Evolutionary conservation across 1,139 yeast species (phyloP).

Genomic region (Yamadazyma friedrichii): DNA sequence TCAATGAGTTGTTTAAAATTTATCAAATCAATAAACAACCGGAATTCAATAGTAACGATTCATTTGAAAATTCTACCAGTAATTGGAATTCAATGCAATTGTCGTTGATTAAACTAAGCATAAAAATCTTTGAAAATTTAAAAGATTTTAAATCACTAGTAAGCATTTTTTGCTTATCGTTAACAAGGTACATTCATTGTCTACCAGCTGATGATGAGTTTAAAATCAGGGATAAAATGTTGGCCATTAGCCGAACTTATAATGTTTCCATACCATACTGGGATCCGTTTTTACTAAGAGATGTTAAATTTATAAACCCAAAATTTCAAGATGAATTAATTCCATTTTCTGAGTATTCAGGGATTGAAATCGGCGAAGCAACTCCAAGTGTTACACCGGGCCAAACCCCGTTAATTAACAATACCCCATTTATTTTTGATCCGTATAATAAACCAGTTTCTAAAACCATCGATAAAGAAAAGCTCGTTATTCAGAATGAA

Average conservation of each 20-base stretch:
- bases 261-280: conserved; percentile 47
- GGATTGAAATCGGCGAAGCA: conserved; percentile 4
- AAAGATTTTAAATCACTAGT: conserved; percentile 48
- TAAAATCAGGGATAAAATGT: conserved; percentile 27
- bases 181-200: conserved; percentile 56
- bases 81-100: conserved; percentile 61
- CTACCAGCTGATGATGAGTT: conserved; percentile 39
- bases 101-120: conserved; percentile 54
- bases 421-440: conserved; percentile 28
- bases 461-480: conserved; percentile 22
- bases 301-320: conserved; percentile 34
- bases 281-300: conserved; percentile 69
- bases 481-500: conserved; percentile 55
- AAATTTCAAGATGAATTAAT: conserved; percentile 27
- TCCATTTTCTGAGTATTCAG: conserved; percentile 30
- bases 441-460: conserved; percentile 23
- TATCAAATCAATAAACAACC: conserved; percentile 41
- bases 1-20: conserved; percentile 38
- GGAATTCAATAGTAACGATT: conserved; percentile 24
- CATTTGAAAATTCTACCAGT: conserved; percentile 20
- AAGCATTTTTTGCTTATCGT: conserved; percentile 48
- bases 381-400: conserved; percentile 6
- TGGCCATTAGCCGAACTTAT: conserved; percentile 18
- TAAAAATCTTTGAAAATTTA: conserved; percentile 51
- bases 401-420: conserved; percentile 4